These are phyloP conservation scores for Candida parachauliodes DNA, from an alignment of 805 yeast genomes.

Conservation along the genomic window DNA sequence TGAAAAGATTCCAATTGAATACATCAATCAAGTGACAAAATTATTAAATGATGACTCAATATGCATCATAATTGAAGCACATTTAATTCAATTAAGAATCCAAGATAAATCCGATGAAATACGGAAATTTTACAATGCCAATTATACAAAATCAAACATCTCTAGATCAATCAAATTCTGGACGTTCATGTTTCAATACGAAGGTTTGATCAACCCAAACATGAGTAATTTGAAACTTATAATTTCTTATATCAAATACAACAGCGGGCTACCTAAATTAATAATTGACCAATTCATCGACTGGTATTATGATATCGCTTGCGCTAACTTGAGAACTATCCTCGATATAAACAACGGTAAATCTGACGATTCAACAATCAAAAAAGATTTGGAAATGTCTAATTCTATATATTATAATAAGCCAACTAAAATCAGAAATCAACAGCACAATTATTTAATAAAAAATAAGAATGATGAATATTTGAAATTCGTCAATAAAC, in stretches of 20 bases:
- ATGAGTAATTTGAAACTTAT: conserved; percentile 43
- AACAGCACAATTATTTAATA: conserved; percentile 17
- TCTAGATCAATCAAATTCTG: conserved; percentile 49
- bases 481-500: conserved; percentile 17
- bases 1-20: background rate
- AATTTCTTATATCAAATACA: conserved; percentile 40
- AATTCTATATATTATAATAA: conserved; percentile 24
- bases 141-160: conserved; percentile 26
- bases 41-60: conserved; percentile 41
- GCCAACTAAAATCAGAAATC: conserved; percentile 20
- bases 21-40: conserved; percentile 18
- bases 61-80: conserved; percentile 30
- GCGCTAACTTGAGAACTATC: conserved; percentile 13
- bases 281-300: conserved; percentile 37
- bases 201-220: conserved; percentile 40
- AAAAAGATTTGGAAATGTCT: conserved; percentile 20
- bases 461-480: conserved; percentile 18
- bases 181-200: conserved; percentile 54
- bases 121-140: conserved; percentile 28
- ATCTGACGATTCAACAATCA: conserved; percentile 14
- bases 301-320: conserved; percentile 16
- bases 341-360: conserved; percentile 9
- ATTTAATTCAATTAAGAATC: conserved; percentile 28
- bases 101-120: conserved; percentile 6
- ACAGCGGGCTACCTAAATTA: conserved; percentile 46